These are phyloP conservation scores for Phialophora macrospora DNA, from an alignment of 2,329 filamentous ascomycete species.

Conservation along the genomic window DNA sequence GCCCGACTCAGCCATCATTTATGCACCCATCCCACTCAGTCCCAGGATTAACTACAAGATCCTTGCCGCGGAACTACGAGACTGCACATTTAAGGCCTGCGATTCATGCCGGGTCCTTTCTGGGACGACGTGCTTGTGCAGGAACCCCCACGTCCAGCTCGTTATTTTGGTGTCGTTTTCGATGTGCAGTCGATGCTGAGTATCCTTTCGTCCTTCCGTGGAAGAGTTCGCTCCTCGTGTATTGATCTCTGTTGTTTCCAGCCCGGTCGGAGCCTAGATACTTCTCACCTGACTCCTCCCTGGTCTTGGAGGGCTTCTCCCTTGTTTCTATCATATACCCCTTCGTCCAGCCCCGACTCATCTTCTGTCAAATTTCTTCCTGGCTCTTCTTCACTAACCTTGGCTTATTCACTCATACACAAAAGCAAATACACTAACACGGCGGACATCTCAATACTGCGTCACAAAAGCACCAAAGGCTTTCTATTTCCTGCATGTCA, in stretches of 20 bases:
- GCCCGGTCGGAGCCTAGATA: not conserved
- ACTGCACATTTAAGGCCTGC: not conserved
- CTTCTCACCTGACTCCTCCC: not conserved
- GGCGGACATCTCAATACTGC: not conserved
- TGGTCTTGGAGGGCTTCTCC: not conserved
- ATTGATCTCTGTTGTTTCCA: not conserved
- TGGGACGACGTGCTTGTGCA: not conserved
- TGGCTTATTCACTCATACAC: not conserved
- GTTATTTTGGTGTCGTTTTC: not conserved
- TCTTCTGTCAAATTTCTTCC: not conserved
- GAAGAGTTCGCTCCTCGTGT: not conserved
- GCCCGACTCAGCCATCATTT: conserved; percentile 2
- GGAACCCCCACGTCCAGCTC: not conserved
- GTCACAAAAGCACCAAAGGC: conserved; percentile 4
- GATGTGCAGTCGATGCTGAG: not conserved
- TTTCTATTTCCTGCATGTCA: conserved; percentile 10
- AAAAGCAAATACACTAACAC: not conserved
- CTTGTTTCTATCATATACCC: not conserved
- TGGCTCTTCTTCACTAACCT: not conserved
- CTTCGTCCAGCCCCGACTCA: not conserved
- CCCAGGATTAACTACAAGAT: not conserved
- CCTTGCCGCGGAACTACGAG: conserved; percentile 2
- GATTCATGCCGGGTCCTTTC: not conserved
- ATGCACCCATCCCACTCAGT: not conserved
- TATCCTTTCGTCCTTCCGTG: not conserved